Conservation (phyloP, 192 early-diverging fungal species). For the Coemansia sp. region DNA sequence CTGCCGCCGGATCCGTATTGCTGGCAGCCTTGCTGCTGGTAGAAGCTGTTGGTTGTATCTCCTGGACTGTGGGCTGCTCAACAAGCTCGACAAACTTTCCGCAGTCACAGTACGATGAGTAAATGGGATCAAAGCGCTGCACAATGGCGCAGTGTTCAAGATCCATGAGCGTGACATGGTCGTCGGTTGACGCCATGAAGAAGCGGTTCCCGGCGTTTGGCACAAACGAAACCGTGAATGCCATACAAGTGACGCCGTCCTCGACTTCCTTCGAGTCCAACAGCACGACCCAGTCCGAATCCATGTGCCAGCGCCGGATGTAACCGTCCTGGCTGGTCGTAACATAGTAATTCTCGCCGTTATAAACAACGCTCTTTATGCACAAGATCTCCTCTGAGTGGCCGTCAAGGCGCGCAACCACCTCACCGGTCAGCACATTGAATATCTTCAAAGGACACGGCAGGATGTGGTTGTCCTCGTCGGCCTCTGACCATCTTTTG, state of each 20-base stretch:
- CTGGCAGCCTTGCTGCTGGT: slow-evolving; percentile 26
- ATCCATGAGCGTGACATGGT: slow-evolving; percentile 85
- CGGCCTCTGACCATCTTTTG: slow-evolving; percentile 81
- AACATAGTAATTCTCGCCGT: slow-evolving; percentile 80
- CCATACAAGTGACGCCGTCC: slow-evolving; percentile 92
- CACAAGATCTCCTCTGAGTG: slow-evolving; percentile 89
- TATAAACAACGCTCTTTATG: slow-evolving; percentile 73
- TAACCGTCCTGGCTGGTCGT: slow-evolving; percentile 95
- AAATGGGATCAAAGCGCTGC: slow-evolving; percentile 66
- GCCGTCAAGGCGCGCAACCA: slow-evolving; percentile 73
- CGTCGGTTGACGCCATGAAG: slow-evolving; percentile 88
- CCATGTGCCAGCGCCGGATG: slow-evolving; percentile 88
- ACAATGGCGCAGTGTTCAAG: slow-evolving; percentile 69
- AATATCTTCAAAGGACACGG: slow-evolving; percentile 94
- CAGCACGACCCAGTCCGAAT: slow-evolving; percentile 72
- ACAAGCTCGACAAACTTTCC: slow-evolving; percentile 81
- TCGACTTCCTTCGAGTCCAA: slow-evolving; percentile 65
- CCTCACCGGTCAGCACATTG: slow-evolving; percentile 77
- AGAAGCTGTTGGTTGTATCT: slow-evolving; percentile 5
- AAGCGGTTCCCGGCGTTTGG: slow-evolving; percentile 93
- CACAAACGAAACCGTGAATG: slow-evolving; percentile 91
- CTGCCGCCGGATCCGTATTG: slow-evolving; percentile 15
- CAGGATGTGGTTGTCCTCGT: slow-evolving; percentile 92
- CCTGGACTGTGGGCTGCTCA: slow-evolving; percentile 57
- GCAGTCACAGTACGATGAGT: slow-evolving; percentile 95